A percentile compares a stretch with the other conserved stretches of the same genome.
Conservation (phyloP, 1,284 basidiomycete species). For the Tremellales sp. region DNA sequence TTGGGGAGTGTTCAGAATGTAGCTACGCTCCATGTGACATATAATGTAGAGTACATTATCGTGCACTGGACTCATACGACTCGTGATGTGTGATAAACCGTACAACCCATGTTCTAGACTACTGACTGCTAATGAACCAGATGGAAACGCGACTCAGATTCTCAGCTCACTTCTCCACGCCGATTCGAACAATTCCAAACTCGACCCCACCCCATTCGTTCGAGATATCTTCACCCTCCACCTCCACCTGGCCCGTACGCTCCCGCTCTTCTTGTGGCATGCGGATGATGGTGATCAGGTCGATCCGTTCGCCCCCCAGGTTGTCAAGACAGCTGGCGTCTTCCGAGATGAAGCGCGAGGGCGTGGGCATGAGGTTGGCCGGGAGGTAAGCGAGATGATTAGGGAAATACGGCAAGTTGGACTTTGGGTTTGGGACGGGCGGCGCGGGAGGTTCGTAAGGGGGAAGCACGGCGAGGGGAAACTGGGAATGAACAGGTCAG, state of each 20-base stretch:
- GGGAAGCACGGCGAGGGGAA: conserved; percentile 30
- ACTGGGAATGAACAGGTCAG: conserved; percentile 8
- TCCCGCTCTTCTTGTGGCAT: conserved; percentile 28
- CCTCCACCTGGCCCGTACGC: background rate
- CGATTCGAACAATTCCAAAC: conserved; percentile 23
- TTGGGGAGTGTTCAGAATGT: conserved; percentile 90
- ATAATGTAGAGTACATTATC: too few relatives aligned
- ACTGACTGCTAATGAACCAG: too few relatives aligned
- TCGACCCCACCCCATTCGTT: conserved; percentile 33
- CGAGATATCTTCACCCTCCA: conserved; percentile 21
- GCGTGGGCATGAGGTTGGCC: conserved; percentile 24
- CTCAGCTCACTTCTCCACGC: conserved; percentile 8
- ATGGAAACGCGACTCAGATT: too few relatives aligned
- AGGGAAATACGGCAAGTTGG: conserved; percentile 37
- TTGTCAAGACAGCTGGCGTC: conserved; percentile 18
- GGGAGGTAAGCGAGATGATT: conserved; percentile 42
- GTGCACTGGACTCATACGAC: too few relatives aligned
- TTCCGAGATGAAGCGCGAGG: conserved; percentile 19
- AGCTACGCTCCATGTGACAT: too few relatives aligned
- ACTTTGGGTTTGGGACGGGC: conserved; percentile 14
- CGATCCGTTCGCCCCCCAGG: conserved; percentile 30
- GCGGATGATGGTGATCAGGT: conserved; percentile 35
- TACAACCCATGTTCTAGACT: too few relatives aligned
- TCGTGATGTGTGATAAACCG: too few relatives aligned
- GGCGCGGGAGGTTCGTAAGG: conserved; percentile 5